Evolutionary conservation across 805 yeast genomes (phyloP).

Genomic region (Nakazawaea ernobii): DNA sequence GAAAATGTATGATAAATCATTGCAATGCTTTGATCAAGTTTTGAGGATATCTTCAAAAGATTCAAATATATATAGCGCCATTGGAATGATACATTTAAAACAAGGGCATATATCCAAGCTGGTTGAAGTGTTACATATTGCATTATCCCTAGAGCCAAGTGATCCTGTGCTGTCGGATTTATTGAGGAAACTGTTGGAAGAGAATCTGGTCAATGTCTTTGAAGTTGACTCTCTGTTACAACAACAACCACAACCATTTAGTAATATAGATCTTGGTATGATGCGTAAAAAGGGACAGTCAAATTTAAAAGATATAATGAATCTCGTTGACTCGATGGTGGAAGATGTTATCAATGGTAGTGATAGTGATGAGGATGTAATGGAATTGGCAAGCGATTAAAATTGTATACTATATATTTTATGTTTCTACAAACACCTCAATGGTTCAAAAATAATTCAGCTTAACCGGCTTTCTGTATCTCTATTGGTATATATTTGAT

Average conservation of each 20-base stretch:
- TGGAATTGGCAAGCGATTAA: slow-evolving; percentile 57
- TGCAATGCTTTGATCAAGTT: slow-evolving; percentile 73
- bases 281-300: neutral
- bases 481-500: too few species aligned
- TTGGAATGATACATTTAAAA: slow-evolving; percentile 78
- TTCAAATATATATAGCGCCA: slow-evolving; percentile 71
- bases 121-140: slow-evolving; percentile 71
- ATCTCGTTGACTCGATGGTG: slow-evolving; percentile 38
- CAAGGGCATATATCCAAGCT: slow-evolving; percentile 60
- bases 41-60: slow-evolving; percentile 63
- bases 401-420: neutral
- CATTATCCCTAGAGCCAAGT: slow-evolving; percentile 69
- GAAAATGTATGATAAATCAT: slow-evolving; percentile 57
- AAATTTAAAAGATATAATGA: slow-evolving; percentile 23
- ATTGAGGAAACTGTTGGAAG: slow-evolving; percentile 70
- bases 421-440: too few species aligned
- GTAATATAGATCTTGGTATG: neutral
- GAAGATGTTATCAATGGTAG: slow-evolving; percentile 32
- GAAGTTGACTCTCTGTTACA: slow-evolving; percentile 20
- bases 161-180: slow-evolving; percentile 85
- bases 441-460: too few species aligned
- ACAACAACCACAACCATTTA: neutral
- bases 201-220: slow-evolving; percentile 29
- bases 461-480: too few species aligned
- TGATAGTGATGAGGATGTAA: slow-evolving; percentile 50